These are phyloP conservation scores for Lagenaria siceraria DNA, from an alignment of 306 rosid genomes.

Conservation along the genomic window DNA sequence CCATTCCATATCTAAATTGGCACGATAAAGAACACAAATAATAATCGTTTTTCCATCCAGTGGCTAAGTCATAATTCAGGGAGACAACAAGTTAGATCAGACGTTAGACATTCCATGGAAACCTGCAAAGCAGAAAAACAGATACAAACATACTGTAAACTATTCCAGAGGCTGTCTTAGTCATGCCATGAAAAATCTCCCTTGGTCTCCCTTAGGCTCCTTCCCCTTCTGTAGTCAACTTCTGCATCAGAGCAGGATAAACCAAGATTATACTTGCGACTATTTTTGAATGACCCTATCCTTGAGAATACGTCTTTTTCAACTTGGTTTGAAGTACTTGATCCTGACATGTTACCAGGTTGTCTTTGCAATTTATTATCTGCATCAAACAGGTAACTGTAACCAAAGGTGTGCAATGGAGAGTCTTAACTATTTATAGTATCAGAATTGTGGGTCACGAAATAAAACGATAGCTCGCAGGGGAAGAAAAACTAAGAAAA, in stretches of 20 bases:
- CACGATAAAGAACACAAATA: background rate
- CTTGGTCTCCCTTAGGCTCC: constrained; percentile 69
- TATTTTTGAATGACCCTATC: constrained; percentile 44
- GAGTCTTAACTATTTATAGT: background rate
- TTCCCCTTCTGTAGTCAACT: constrained; percentile 87
- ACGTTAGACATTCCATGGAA: constrained; percentile 59
- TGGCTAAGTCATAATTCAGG: constrained; percentile 31
- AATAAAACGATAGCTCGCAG: background rate
- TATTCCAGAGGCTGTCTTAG: constrained; percentile 30
- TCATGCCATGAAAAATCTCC: constrained; percentile 50
- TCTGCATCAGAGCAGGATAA: constrained; percentile 92
- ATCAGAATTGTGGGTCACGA: background rate
- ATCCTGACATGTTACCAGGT: constrained; percentile 42
- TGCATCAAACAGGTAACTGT: constrained; percentile 28
- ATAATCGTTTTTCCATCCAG: constrained; percentile 18
- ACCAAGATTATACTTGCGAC: constrained; percentile 60
- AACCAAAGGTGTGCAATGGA: constrained; percentile 4
- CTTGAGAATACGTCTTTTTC: constrained; percentile 58
- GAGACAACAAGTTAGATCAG: constrained; percentile 40
- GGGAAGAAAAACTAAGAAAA: background rate
- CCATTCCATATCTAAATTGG: constrained; percentile 3
- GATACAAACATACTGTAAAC: constrained; percentile 23
- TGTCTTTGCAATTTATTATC: constrained; percentile 42
- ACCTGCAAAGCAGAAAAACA: constrained; percentile 36
- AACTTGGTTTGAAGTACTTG: constrained; percentile 32